A percentile compares a stretch with the other conserved stretches of the same genome.
These are phyloP conservation scores for Carex cristatella DNA, from an alignment of 176 grass and related monocot species.

Conservation along the genomic window DNA sequence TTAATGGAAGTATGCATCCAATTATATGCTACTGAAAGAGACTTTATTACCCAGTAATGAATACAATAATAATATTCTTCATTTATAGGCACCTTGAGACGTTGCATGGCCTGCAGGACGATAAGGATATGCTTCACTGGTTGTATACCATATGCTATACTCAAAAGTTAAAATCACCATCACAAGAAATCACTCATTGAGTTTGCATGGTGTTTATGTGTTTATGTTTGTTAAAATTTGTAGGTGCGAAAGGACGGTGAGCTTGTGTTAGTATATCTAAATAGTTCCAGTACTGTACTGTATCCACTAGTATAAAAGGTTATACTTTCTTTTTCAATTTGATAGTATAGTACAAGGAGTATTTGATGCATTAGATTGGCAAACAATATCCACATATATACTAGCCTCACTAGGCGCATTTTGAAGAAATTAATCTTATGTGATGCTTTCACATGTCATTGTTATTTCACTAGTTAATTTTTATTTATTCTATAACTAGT, in stretches of 20 bases:
- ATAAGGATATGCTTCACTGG: conserved; percentile 13
- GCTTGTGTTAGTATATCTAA: neutral
- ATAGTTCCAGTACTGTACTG: neutral
- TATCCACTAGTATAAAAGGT: neutral
- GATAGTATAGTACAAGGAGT: neutral
- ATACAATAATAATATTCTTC: conserved; percentile 11
- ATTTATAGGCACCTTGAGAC: conserved; percentile 11
- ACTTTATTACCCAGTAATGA: conserved; percentile 27
- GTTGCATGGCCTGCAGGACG: neutral
- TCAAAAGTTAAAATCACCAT: neutral
- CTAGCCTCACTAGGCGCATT: neutral
- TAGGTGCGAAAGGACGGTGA: neutral
- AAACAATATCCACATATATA: no score
- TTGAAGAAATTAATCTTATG: neutral
- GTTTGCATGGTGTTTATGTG: neutral
- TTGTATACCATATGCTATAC: neutral
- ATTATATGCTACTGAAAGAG: conserved; percentile 37
- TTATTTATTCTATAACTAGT: neutral
- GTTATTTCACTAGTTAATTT: neutral
- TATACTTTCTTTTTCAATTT: neutral
- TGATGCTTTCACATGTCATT: neutral
- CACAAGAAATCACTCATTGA: neutral
- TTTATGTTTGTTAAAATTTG: neutral
- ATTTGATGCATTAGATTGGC: neutral
- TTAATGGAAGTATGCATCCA: neutral